These are phyloP conservation scores for Podaxis sp. DNA, from an alignment of 768 basidiomycete species.

Conservation along the genomic window DNA sequence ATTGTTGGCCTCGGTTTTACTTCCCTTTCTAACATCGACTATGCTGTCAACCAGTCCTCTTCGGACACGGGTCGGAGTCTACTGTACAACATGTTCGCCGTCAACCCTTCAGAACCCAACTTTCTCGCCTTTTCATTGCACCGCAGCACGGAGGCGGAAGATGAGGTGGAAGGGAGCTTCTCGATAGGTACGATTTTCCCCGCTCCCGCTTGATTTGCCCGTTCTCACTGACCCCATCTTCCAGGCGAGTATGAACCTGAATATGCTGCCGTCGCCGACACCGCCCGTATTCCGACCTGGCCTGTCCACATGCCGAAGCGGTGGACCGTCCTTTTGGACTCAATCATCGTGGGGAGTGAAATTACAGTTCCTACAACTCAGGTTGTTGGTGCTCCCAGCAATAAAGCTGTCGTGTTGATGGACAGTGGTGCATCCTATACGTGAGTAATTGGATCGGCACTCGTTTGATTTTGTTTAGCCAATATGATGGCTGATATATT, in stretches of 20 bases:
- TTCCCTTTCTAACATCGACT: conserved; percentile 69
- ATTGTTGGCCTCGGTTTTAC: conserved; percentile 78
- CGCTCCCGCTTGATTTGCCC: background rate
- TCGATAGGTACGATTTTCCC: conserved; percentile 50
- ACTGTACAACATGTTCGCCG: conserved; percentile 70
- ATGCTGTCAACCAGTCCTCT: conserved; percentile 50
- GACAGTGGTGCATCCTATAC: conserved; percentile 83
- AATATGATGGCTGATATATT: background rate
- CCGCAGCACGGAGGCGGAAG: conserved; percentile 45
- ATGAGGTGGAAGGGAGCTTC: conserved; percentile 63
- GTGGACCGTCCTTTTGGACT: conserved; percentile 78
- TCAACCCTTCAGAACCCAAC: conserved; percentile 68
- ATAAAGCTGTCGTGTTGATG: conserved; percentile 70
- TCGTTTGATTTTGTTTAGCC: background rate
- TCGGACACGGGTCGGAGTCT: conserved; percentile 61
- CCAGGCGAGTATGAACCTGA: conserved; percentile 63
- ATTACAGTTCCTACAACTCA: conserved; percentile 48
- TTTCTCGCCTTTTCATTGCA: conserved; percentile 77
- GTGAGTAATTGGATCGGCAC: conserved; percentile 33
- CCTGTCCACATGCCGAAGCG: conserved; percentile 57
- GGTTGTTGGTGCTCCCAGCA: conserved; percentile 54
- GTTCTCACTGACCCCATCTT: conserved; percentile 1
- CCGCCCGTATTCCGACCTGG: conserved; percentile 66
- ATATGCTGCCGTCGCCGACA: conserved; percentile 57
- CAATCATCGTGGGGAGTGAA: conserved; percentile 54